Conservation (phyloP, 1,139 yeast species). For the Sporopachydermia cereana region DNA sequence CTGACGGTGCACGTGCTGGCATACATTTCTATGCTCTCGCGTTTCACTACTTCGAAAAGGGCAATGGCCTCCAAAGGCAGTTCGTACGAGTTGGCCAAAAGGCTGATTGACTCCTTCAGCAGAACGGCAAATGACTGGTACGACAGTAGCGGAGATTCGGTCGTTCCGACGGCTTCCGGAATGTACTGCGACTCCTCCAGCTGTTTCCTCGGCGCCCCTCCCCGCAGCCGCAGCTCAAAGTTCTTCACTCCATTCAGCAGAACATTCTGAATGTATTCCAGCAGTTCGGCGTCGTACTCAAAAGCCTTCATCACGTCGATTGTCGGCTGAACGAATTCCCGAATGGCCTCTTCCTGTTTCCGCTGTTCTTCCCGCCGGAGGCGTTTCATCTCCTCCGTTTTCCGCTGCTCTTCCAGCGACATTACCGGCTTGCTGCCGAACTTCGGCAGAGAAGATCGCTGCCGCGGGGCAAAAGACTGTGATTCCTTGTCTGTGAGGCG, state of each 20-base stretch:
- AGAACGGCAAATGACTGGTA: slow-evolving; percentile 12
- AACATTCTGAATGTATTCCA: neutral
- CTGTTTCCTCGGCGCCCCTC: neutral
- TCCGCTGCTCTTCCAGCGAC: neutral
- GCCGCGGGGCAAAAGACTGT: neutral
- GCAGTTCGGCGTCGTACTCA: neutral
- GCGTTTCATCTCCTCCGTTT: neutral
- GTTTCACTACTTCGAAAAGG: slow-evolving; percentile 27
- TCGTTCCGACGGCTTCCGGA: neutral
- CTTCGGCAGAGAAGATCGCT: no score
- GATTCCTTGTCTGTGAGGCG: neutral
- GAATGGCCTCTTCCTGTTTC: neutral
- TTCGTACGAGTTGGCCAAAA: slow-evolving; percentile 20
- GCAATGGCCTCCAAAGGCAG: slow-evolving; percentile 29
- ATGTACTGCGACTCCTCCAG: neutral
- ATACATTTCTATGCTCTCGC: slow-evolving; percentile 25
- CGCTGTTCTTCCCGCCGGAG: neutral
- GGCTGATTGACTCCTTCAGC: slow-evolving; percentile 15
- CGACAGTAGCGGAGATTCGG: neutral
- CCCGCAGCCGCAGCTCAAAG: neutral
- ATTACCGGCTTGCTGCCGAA: neutral
- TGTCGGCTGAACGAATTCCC: neutral
- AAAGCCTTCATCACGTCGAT: neutral
- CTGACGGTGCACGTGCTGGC: slow-evolving; percentile 29
- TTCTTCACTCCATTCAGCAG: neutral